These are phyloP conservation scores for Fusarium cicatricum DNA, from an alignment of 2,329 filamentous ascomycete species.

Conservation along the genomic window DNA sequence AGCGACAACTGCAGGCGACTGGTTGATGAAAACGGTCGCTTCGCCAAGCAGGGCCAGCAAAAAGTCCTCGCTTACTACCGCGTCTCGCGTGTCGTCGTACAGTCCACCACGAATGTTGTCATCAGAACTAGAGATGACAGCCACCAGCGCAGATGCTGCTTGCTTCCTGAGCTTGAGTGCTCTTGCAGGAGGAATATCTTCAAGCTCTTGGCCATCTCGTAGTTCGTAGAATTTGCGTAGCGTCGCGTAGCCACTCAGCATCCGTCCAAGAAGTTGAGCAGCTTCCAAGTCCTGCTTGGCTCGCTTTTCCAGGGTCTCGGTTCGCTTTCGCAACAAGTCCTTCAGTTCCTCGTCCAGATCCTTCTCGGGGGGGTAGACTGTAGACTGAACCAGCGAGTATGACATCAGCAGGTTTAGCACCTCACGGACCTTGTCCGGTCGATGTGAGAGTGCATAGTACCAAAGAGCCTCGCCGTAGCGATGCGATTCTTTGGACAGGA, in stretches of 20 bases:
- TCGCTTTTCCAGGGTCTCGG: constrained; percentile 73
- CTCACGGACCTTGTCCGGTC: constrained; percentile 79
- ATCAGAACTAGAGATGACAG: constrained; percentile 85
- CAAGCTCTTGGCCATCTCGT: constrained; percentile 65
- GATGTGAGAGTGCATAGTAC: constrained; percentile 89
- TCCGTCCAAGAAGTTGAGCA: constrained; percentile 81
- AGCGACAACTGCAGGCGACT: constrained; percentile 63
- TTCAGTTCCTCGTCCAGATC: constrained; percentile 79
- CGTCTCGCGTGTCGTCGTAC: constrained; percentile 81
- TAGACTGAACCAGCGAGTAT: constrained; percentile 85
- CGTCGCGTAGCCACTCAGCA: constrained; percentile 92
- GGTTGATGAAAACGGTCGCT: constrained; percentile 77
- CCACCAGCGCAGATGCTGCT: constrained; percentile 76
- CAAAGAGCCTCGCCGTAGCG: constrained; percentile 87
- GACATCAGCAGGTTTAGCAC: constrained; percentile 88
- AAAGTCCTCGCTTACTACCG: constrained; percentile 89
- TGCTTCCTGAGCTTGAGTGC: constrained; percentile 71
- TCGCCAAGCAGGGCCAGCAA: constrained; percentile 86
- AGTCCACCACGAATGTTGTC: constrained; percentile 92
- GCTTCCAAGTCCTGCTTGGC: constrained; percentile 81
- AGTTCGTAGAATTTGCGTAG: constrained; percentile 89
- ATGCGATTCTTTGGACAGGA: constrained; percentile 74
- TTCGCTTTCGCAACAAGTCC: constrained; percentile 75
- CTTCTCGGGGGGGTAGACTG: constrained; percentile 74
- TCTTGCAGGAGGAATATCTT: constrained; percentile 45